Conservation (phyloP, 176 grass and related monocot species). For the Eragrostis curvula region DNA sequence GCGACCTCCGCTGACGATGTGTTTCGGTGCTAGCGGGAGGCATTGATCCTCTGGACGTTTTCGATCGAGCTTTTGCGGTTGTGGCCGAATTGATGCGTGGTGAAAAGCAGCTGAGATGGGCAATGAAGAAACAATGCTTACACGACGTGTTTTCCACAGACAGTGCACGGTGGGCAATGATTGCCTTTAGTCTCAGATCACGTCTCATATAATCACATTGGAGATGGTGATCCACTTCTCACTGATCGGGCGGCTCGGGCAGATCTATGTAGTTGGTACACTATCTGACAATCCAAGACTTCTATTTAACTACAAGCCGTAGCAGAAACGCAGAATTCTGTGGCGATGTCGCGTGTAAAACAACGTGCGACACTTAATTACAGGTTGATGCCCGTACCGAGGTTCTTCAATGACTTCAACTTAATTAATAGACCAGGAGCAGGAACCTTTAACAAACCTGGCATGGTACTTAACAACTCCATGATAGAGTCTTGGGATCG, state of each 20-base stretch:
- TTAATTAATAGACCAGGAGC: background rate
- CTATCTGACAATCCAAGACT: background rate
- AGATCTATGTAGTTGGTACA: background rate
- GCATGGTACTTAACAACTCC: background rate
- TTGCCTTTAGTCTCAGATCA: no score
- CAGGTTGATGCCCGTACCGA: background rate
- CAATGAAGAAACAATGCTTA: background rate
- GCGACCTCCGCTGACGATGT: background rate
- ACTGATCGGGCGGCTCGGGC: background rate
- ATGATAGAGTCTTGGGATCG: background rate
- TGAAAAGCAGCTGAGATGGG: background rate
- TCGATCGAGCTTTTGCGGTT: no score
- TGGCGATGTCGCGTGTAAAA: background rate
- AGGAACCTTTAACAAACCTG: background rate
- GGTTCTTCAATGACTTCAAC: background rate
- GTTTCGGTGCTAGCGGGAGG: background rate
- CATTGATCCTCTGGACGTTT: conserved; percentile 11
- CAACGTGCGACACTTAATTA: background rate
- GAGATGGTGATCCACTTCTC: background rate
- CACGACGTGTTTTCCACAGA: background rate
- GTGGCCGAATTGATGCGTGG: background rate
- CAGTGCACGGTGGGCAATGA: no score
- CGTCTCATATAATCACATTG: background rate
- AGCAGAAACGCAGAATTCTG: background rate
- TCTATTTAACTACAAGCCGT: background rate